A percentile compares a stretch with the other conserved stretches of the same genome.
These are phyloP conservation scores for Harringtonia aguacate DNA, from an alignment of 2,329 filamentous ascomycete genomes.

Conservation along the genomic window DNA sequence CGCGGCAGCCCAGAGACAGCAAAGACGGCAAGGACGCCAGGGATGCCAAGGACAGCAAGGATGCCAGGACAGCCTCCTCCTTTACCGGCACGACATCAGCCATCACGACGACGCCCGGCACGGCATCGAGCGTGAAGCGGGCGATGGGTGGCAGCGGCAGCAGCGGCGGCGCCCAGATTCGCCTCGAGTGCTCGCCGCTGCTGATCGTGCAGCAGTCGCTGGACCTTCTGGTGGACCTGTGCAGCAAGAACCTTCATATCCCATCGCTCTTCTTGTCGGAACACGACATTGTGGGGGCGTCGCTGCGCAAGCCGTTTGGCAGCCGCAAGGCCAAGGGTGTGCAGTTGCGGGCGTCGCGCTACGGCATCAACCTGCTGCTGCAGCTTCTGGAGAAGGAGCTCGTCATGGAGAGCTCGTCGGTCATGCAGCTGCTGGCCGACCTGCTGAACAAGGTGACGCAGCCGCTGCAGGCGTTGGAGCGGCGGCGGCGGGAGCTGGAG, in stretches of 20 bases:
- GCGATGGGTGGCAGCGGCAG: slow-evolving; percentile 10
- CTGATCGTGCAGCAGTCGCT: slow-evolving; percentile 95
- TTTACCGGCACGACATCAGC: too few species aligned
- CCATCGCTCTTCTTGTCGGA: slow-evolving; percentile 89
- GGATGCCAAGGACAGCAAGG: background rate
- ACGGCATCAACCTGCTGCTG: slow-evolving; percentile 83
- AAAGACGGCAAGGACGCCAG: slow-evolving; percentile 7
- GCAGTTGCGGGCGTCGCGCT: slow-evolving; percentile 75
- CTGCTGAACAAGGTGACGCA: slow-evolving; percentile 81
- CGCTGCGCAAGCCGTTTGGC: slow-evolving; percentile 63
- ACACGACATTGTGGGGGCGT: slow-evolving; percentile 65
- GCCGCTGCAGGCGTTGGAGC: slow-evolving; percentile 71
- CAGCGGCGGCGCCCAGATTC: slow-evolving; percentile 51
- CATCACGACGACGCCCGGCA: slow-evolving; percentile 63
- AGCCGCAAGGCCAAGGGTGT: slow-evolving; percentile 82
- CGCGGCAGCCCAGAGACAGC: slow-evolving; percentile 61
- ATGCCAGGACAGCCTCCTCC: too few species aligned
- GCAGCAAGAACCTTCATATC: slow-evolving; percentile 75
- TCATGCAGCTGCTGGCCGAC: slow-evolving; percentile 88
- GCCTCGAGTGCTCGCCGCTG: slow-evolving; percentile 83
- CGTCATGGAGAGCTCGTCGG: slow-evolving; percentile 92
- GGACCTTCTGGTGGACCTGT: slow-evolving; percentile 72
- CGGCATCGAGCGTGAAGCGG: slow-evolving; percentile 20
- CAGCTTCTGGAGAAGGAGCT: slow-evolving; percentile 84
- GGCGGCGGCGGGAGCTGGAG: slow-evolving; percentile 66